A percentile compares a stretch with the other conserved stretches of the same genome.
Evolutionary conservation across 805 yeast genomes (phyloP).

Genomic region (Candida loeiensis): DNA sequence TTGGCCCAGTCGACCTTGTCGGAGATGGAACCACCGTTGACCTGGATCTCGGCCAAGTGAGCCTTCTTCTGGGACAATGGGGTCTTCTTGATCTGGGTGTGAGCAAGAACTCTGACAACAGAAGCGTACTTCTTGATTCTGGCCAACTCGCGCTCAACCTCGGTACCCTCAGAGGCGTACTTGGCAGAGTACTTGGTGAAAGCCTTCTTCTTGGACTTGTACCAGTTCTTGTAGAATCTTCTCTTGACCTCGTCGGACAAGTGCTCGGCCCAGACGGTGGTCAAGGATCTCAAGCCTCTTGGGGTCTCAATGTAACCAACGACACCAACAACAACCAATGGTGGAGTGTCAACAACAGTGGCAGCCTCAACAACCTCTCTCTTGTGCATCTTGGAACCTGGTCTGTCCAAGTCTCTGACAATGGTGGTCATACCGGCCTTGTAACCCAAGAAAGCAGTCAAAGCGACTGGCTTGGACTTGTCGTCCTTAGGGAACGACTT

Average conservation of each 20-base stretch:
- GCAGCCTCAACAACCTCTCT: conserved; percentile 99
- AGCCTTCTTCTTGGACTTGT: conserved; percentile 99
- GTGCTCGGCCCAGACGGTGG: conserved; percentile 99
- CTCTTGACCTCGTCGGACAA: conserved; percentile 98
- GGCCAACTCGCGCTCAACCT: conserved; percentile 93
- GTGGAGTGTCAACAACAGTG: conserved; percentile 98
- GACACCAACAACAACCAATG: conserved; percentile 98
- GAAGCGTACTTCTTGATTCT: conserved; percentile 98
- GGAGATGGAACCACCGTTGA: conserved; percentile 98
- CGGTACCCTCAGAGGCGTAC: conserved; percentile 88
- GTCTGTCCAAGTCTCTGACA: conserved; percentile 99
- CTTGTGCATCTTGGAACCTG: conserved; percentile 99
- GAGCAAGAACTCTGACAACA: conserved; percentile 98
- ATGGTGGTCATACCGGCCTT: conserved; percentile 99
- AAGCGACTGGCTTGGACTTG: conserved; percentile 94
- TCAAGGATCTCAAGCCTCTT: conserved; percentile 98
- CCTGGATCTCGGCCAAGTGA: conserved; percentile 98
- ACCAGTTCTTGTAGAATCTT: conserved; percentile 99
- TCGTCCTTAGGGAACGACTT: conserved; percentile 99
- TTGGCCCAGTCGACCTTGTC: conserved; percentile 99
- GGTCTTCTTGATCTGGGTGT: conserved; percentile 99
- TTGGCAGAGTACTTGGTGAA: conserved; percentile 99
- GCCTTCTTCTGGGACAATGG: conserved; percentile 99
- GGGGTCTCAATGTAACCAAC: conserved; percentile 99
- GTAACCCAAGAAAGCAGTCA: conserved; percentile 99